phyloP scores from a whole-genome alignment of 148 eudicot genomes.

The Suaeda aralocaspica region DNA sequence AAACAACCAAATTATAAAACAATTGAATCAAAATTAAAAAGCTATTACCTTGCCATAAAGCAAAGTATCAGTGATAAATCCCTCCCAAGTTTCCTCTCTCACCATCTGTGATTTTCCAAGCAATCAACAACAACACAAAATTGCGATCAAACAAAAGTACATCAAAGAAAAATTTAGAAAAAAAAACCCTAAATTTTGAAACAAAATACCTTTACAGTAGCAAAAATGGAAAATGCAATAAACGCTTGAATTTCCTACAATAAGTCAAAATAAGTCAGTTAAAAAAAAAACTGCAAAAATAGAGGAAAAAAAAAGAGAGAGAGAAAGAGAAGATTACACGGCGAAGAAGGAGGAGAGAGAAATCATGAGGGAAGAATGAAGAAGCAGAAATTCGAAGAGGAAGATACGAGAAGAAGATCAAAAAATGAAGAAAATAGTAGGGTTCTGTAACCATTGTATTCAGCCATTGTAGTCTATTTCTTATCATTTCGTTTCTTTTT shows the following conservation, averaged over 20 bases:
- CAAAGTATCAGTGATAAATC: conserved; percentile 60
- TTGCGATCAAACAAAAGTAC: background rate
- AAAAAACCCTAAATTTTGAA: background rate
- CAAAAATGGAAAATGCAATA: conserved; percentile 57
- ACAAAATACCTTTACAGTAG: conserved; percentile 56
- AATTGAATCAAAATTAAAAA: background rate
- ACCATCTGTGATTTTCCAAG: conserved; percentile 44
- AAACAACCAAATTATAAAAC: background rate
- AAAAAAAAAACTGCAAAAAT: background rate
- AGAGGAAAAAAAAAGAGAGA: background rate
- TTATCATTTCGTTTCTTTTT: conserved; percentile 30
- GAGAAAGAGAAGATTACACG: conserved; percentile 41
- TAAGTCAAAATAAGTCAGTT: background rate
- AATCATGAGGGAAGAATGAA: conserved; percentile 45
- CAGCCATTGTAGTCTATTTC: conserved; percentile 41
- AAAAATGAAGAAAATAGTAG: conserved; percentile 60
- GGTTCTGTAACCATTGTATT: conserved; percentile 61
- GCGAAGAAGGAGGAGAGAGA: conserved; percentile 58
- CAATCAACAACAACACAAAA: background rate
- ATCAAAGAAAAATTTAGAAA: background rate
- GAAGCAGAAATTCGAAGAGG: conserved; percentile 71
- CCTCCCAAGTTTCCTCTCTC: conserved; percentile 85
- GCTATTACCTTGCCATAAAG: conserved; percentile 67
- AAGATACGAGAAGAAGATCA: conserved; percentile 79
- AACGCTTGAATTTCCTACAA: conserved; percentile 83